These are phyloP conservation scores for Suhomyces kunorum DNA, from an alignment of 1,139 yeast species.

Conservation along the genomic window DNA sequence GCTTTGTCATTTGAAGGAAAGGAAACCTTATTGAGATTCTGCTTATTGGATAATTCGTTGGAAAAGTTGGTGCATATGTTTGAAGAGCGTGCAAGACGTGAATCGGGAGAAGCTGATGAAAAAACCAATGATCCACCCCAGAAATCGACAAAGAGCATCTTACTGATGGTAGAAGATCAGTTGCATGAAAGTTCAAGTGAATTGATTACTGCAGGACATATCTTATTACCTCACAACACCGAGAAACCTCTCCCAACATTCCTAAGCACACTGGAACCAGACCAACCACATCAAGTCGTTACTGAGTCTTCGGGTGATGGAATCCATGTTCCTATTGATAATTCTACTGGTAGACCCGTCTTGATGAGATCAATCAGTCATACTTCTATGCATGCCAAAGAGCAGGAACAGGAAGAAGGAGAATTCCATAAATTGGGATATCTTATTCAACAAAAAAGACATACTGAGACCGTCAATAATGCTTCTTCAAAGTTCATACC, in stretches of 20 bases:
- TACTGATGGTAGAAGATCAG: conserved; percentile 24
- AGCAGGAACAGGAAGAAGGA: conserved; percentile 88
- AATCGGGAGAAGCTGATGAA: background rate
- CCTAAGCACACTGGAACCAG: conserved; percentile 29
- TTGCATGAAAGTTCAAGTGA: conserved; percentile 54
- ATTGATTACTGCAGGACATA: conserved; percentile 55
- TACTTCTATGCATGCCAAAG: conserved; percentile 67
- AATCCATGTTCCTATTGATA: conserved; percentile 58
- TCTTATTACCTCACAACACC: conserved; percentile 46
- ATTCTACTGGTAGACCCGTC: conserved; percentile 70
- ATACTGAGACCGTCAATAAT: background rate
- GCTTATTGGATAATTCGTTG: conserved; percentile 45
- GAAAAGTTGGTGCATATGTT: conserved; percentile 46
- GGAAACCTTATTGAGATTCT: conserved; percentile 44
- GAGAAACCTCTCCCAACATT: conserved; percentile 27
- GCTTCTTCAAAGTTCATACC: conserved; percentile 25
- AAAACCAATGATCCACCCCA: background rate
- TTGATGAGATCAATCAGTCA: conserved; percentile 63
- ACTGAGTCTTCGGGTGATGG: conserved; percentile 59
- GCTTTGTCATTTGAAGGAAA: conserved; percentile 46
- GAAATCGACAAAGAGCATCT: conserved; percentile 5
- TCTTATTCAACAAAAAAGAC: conserved; percentile 62
- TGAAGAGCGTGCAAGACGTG: conserved; percentile 40
- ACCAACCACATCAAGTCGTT: conserved; percentile 71
- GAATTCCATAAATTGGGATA: conserved; percentile 84